Evolutionary conservation across 306 rosid species (phyloP), one percentile per base, ranked within the genome.

Genomic region (Hippophae tibetana): DNA sequence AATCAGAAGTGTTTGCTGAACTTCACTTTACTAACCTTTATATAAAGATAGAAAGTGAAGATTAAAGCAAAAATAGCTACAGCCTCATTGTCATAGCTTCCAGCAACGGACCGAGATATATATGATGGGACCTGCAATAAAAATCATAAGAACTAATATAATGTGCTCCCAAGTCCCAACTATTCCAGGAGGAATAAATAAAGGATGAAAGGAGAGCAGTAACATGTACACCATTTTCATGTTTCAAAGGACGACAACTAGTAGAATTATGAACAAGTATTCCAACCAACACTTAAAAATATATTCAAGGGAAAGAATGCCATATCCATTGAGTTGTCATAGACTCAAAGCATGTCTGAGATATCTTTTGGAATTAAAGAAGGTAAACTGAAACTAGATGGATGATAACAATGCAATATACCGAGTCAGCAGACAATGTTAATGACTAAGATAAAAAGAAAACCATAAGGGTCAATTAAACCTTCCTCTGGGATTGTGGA

Each of bases 81-180:
- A 48, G 99, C 99, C 82, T 92, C 99, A 80, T 92, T 92, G 75
- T 88, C 99, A 65, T 88, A 92, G 85, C 99, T 92, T 56, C 99
- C 99, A 76, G 99, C 99, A 49, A 92, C 99, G 48, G 99, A 92
- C 56, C 99, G 95, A 54, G 99, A 92, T 62, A 92, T 92, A 72
- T 92, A 92, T 26, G 99, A 92, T 2, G 99, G 99, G 58, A 92
- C 99, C 99, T 92, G 77, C 59, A 77, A 25, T 64, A 3, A 55
- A 48, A 40, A 44, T 7, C 8, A 45, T 7, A 45, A 45, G 10
- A 45, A 10, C 48, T 45, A 25, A 13, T 61, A 60, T 23, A n/a
- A 45, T 74, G 69, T n/a, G 13, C 38, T 43, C 61, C 54, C 42
- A 18, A 23, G 26, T 52, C 13, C 46, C 23, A 18, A 18, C 10